Evolutionary conservation across 2,329 filamentous ascomycete species (phyloP), one percentile per base, ranked within the genome.

Genomic region (Ascocoryne sarcoides): DNA sequence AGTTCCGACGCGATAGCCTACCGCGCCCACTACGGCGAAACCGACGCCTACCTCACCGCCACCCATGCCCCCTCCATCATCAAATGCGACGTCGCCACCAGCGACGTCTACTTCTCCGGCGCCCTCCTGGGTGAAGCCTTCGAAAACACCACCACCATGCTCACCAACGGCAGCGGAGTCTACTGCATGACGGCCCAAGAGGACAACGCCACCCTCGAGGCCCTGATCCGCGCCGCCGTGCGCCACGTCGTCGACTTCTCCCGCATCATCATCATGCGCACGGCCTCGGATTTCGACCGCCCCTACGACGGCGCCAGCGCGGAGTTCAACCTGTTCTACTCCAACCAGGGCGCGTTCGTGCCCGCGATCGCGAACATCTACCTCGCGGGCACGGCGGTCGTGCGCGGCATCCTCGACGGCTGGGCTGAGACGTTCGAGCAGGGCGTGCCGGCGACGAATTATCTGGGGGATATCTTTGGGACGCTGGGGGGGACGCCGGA

Each of bases 121-220:
- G 65, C 59, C 0, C 56, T 76, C 15, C 69, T 86, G 2, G 68
- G 73, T 8, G 68, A 75, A 33, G 72, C 75, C 0, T 85, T 86
- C 54, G 77, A 76, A 50, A 77, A 80, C 47, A 80, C 73, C 15
- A 80, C 77, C 3, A 61, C 50, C 0, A 52, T 82, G 0, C 74
- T 78, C 63, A 86, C 82, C 2, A 84, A 84, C 53, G 79, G 79
- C 3, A 75, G 71, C 0, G 79, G 76, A 0, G 59, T 68, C 4
- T 85, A 85, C 62, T 85, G 82, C 63, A 75, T 79, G 61, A 82
- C 73, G 1, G 80, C 80, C 0, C 81, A 85, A 58, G 82, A 86
- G 59, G 82, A 86, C 56, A 84, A 79, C 51, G 82, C 80, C 0
- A 73, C 73, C 0, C 69, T 85, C 1, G 79, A 82, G 51, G 79